Evolutionary conservation across 805 yeast genomes (phyloP).

Genomic region (Suhomyces sp.): DNA sequence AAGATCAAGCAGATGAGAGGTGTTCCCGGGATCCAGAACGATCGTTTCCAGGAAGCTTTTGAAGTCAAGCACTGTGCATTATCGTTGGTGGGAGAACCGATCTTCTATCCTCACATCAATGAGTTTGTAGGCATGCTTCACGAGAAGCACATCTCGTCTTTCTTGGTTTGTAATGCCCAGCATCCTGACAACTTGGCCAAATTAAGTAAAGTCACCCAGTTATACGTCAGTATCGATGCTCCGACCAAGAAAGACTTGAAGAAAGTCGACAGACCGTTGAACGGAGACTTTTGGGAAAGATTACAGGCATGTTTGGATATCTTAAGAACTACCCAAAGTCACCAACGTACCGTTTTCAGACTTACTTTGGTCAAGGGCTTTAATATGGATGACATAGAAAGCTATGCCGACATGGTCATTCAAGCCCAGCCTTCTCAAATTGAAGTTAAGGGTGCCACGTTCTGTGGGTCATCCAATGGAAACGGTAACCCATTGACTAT

Average conservation of each 20-base stretch:
- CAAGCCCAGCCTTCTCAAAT: constrained; percentile 82
- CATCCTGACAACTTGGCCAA: constrained; percentile 80
- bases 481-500: constrained; percentile 88
- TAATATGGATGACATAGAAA: constrained; percentile 74
- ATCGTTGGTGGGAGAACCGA: constrained; percentile 92
- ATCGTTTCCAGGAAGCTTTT: constrained; percentile 88
- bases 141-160: constrained; percentile 74
- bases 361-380: constrained; percentile 90
- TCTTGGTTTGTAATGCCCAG: constrained; percentile 92
- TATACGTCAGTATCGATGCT: constrained; percentile 92
- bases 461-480: constrained; percentile 83
- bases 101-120: constrained; percentile 87
- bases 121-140: constrained; percentile 81
- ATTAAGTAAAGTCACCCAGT: constrained; percentile 77
- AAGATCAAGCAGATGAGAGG: constrained; percentile 94
- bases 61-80: constrained; percentile 87
- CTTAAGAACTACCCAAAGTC: constrained; percentile 64
- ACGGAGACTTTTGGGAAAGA: constrained; percentile 91
- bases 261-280: constrained; percentile 83
- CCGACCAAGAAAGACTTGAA: constrained; percentile 79
- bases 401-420: constrained; percentile 84
- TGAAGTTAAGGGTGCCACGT: constrained; percentile 93
- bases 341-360: constrained; percentile 89
- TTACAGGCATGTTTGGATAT: constrained; percentile 77
- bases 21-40: constrained; percentile 90